Percentiles rank a stretch among this genome's conserved stretches.
These are phyloP conservation scores for Cladosporium sp. DNA, from an alignment of 2,329 filamentous ascomycete genomes.

Conservation along the genomic window DNA sequence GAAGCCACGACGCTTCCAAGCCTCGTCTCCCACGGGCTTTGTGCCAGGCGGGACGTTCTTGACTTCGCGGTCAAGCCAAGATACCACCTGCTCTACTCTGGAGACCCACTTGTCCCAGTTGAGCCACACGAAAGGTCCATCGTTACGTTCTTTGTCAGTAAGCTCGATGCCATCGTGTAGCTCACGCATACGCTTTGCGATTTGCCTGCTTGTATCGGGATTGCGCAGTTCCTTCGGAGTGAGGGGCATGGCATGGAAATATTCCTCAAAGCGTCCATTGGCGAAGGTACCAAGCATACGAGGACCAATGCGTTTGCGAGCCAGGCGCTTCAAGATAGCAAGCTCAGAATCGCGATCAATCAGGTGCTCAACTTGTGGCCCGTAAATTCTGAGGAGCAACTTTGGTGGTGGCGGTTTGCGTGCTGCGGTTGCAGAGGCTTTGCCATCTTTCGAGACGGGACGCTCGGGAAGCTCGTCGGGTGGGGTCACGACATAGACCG, in stretches of 20 bases:
- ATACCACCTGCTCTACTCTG: conserved; percentile 58
- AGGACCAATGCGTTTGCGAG: conserved; percentile 88
- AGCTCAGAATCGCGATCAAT: conserved; percentile 92
- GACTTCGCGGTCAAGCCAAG: conserved; percentile 60
- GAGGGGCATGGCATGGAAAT: conserved; percentile 77
- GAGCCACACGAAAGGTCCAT: conserved; percentile 77
- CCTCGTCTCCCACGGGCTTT: conserved; percentile 40
- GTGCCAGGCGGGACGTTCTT: conserved; percentile 38
- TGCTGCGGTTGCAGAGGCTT: conserved; percentile 29
- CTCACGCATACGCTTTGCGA: conserved; percentile 96
- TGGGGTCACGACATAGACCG: conserved; percentile 89
- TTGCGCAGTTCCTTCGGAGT: conserved; percentile 72
- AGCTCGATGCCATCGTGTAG: conserved; percentile 91
- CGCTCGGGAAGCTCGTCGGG: conserved; percentile 56
- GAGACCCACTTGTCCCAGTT: conserved; percentile 94
- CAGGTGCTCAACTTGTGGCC: conserved; percentile 88
- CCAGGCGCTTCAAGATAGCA: conserved; percentile 76
- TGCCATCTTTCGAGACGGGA: conserved; percentile 33
- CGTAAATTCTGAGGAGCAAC: conserved; percentile 85
- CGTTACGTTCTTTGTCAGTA: conserved; percentile 69
- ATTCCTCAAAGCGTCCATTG: conserved; percentile 95
- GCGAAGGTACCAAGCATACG: conserved; percentile 84
- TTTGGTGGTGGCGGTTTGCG: conserved; percentile 58
- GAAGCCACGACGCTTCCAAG: conserved; percentile 69
- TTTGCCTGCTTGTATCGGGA: conserved; percentile 80